Evolutionary conservation across 1,284 basidiomycete genomes (phyloP).

Genomic region (Ganoderma boninense): DNA sequence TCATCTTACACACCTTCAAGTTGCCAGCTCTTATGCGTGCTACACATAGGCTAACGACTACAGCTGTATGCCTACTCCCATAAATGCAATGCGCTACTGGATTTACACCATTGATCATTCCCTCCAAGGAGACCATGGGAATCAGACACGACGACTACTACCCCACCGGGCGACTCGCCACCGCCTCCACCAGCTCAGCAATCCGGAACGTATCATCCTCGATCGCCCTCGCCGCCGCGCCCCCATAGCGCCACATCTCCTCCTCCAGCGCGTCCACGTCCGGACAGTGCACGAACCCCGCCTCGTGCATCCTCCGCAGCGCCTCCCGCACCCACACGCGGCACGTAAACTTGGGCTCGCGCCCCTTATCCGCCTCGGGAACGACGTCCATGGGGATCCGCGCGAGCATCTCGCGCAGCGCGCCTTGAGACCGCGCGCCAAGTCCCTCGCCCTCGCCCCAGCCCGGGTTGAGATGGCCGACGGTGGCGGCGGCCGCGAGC

Average conservation of each 20-base stretch:
- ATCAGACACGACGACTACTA: no score
- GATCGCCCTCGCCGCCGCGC: slow-evolving; percentile 16
- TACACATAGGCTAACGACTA: no score
- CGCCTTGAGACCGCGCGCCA: neutral
- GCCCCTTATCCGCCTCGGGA: slow-evolving; percentile 8
- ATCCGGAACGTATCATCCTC: slow-evolving; percentile 20
- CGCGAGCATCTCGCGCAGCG: slow-evolving; percentile 9
- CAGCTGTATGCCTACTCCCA: no score
- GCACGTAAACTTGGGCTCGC: slow-evolving; percentile 25
- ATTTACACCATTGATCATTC: no score
- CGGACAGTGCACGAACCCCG: slow-evolving; percentile 16
- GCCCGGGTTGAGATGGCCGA: slow-evolving; percentile 23
- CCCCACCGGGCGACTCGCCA: neutral
- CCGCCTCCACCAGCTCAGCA: slow-evolving; percentile 5
- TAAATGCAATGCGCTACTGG: no score
- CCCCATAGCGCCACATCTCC: slow-evolving; percentile 26
- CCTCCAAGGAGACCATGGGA: no score
- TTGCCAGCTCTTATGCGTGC: no score
- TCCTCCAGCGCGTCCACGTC: slow-evolving; percentile 27
- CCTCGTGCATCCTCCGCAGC: slow-evolving; percentile 19
- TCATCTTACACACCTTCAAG: no score
- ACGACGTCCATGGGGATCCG: slow-evolving; percentile 18
- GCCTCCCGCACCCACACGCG: slow-evolving; percentile 28
- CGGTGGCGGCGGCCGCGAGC: slow-evolving; percentile 20
- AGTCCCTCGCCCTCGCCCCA: slow-evolving; percentile 14